Evolutionary conservation across 768 basidiomycete genomes (phyloP).

Genomic region (Cubamyces lactineus): DNA sequence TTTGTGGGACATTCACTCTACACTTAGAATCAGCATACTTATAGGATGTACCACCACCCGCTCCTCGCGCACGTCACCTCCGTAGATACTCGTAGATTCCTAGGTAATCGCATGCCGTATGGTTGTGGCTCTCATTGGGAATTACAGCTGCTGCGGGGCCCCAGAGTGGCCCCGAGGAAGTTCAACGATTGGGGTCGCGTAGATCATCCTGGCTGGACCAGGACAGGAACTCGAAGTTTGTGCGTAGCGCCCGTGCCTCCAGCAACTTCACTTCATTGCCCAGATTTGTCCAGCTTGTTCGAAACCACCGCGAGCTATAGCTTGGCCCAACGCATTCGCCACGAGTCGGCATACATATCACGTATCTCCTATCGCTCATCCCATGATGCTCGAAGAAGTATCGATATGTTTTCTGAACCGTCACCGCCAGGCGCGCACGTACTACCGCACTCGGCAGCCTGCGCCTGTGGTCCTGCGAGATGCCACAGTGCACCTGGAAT

Average conservation of each 20-base stretch:
- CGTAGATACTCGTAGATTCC: conserved; percentile 15
- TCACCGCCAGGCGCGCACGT: too few relatives aligned
- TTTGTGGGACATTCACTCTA: conserved; percentile 13
- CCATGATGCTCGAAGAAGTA: too few relatives aligned
- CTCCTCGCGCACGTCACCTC: conserved; percentile 1
- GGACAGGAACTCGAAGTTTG: background rate
- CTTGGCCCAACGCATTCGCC: background rate
- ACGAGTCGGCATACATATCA: background rate
- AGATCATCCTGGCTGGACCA: background rate
- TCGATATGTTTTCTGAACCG: too few relatives aligned
- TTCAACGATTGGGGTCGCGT: conserved; percentile 1
- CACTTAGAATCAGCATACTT: conserved; percentile 14
- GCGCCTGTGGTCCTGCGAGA: too few relatives aligned
- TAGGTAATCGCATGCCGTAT: conserved; percentile 13
- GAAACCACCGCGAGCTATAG: background rate
- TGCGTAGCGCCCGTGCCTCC: background rate
- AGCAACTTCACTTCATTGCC: background rate
- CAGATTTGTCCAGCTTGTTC: too few relatives aligned
- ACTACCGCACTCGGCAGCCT: too few relatives aligned
- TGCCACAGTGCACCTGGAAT: background rate
- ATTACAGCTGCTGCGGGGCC: background rate
- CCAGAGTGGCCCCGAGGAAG: background rate
- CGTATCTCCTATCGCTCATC: background rate
- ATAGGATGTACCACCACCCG: conserved; percentile 22
- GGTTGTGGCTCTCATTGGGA: background rate